Evolutionary conservation across 2,329 filamentous ascomycete species (phyloP).

Genomic region (Ascochyta lentis): DNA sequence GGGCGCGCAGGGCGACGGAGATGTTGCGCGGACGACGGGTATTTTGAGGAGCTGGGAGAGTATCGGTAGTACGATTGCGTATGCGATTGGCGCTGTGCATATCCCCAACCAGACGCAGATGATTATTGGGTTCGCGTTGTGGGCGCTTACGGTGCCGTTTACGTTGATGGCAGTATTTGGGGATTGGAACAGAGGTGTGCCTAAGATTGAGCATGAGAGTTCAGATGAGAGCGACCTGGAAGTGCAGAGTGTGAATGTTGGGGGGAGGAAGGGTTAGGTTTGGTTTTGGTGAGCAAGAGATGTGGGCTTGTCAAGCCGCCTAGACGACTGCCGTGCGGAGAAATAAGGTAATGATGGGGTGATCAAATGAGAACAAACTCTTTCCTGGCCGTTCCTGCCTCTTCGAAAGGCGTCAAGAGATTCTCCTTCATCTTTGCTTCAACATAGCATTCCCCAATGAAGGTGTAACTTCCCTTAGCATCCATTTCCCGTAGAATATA

Average conservation of each 20-base stretch:
- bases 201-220: background rate
- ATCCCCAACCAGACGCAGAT: slow-evolving; percentile 13
- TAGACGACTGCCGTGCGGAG: too few relatives aligned
- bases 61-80: slow-evolving; percentile 13
- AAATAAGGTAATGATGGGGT: too few relatives aligned
- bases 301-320: too few relatives aligned
- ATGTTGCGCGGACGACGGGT: slow-evolving; percentile 13
- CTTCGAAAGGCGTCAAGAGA: background rate
- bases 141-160: slow-evolving; percentile 8
- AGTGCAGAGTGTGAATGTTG: slow-evolving; percentile 5
- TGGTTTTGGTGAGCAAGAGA: too few relatives aligned
- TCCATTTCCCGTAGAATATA: background rate
- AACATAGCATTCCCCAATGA: background rate
- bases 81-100: slow-evolving; percentile 14
- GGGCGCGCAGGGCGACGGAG: slow-evolving; percentile 9
- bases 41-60: slow-evolving; percentile 14
- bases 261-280: too few relatives aligned
- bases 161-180: slow-evolving; percentile 12
- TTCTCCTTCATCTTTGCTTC: background rate
- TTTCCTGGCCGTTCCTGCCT: too few relatives aligned
- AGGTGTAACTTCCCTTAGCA: background rate
- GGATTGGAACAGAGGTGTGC: slow-evolving; percentile 12
- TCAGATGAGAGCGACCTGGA: slow-evolving; percentile 10
- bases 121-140: slow-evolving; percentile 11
- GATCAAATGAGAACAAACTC: too few relatives aligned